phyloP scores from a whole-genome alignment of 768 basidiomycete genomes.

The Kwoniella sp. region DNA sequence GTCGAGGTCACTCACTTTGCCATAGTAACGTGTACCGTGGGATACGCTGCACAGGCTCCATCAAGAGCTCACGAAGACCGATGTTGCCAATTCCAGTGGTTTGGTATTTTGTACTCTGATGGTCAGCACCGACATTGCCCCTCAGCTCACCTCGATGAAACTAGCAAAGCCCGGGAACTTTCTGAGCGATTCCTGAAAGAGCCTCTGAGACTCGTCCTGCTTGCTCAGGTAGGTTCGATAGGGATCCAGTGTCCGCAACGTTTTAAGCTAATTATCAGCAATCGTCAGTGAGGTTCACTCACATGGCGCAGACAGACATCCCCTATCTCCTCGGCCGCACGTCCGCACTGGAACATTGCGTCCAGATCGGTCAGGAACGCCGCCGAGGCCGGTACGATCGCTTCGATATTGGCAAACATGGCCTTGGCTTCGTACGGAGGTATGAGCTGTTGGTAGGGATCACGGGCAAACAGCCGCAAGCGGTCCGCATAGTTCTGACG shows the following conservation, averaged over 20 bases:
- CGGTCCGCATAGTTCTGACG: constrained; percentile 79
- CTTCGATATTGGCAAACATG: constrained; percentile 90
- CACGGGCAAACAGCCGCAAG: constrained; percentile 74
- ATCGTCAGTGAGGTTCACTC: constrained; percentile 22
- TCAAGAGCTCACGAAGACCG: constrained; percentile 82
- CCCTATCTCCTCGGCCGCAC: constrained; percentile 62
- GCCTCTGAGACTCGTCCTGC: constrained; percentile 83
- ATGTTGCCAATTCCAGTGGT: constrained; percentile 62
- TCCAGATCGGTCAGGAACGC: constrained; percentile 79
- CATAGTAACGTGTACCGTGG: constrained; percentile 90
- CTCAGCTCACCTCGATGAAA: constrained; percentile 72
- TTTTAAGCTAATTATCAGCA: constrained; percentile 69
- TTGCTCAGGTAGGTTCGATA: constrained; percentile 89
- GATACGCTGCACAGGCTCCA: constrained; percentile 95
- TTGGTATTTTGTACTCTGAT: constrained; percentile 60
- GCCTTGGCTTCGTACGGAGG: constrained; percentile 86
- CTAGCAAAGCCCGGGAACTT: constrained; percentile 69
- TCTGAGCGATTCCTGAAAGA: constrained; percentile 76
- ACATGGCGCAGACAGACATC: constrained; percentile 77
- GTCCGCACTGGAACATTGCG: constrained; percentile 61
- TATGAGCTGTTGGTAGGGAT: constrained; percentile 79
- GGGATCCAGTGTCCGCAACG: constrained; percentile 76
- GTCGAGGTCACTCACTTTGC: constrained; percentile 53
- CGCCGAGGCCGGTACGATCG: constrained; percentile 80
- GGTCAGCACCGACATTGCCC: constrained; percentile 1